Conservation (phyloP, 2,329 filamentous ascomycete species). For the Phoma sp. region DNA sequence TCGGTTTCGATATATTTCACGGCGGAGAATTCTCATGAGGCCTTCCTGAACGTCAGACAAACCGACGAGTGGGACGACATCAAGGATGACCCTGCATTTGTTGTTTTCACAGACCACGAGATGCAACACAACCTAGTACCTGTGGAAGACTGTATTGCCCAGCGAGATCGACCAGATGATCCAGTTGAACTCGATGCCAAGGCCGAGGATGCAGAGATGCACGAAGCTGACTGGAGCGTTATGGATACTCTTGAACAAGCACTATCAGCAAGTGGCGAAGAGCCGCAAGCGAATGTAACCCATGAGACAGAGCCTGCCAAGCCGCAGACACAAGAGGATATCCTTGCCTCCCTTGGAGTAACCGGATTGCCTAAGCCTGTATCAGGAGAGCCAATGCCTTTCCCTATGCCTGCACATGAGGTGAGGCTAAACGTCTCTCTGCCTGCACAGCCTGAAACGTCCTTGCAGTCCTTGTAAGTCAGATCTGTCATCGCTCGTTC, state of each 20-base stretch:
- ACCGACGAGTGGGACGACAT: conserved; percentile 60
- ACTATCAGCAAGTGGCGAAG: conserved; percentile 34
- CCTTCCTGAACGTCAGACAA: conserved; percentile 56
- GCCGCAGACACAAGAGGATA: conserved; percentile 44
- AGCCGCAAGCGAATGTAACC: conserved; percentile 6
- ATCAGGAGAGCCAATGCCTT: conserved; percentile 28
- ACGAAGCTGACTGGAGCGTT: conserved; percentile 45
- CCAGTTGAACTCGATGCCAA: conserved; percentile 26
- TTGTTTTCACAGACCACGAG: conserved; percentile 53
- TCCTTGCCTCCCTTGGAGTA: conserved; percentile 47
- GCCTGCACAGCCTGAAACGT: conserved; percentile 26
- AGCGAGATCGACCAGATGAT: conserved; percentile 50
- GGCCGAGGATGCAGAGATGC: conserved; percentile 44
- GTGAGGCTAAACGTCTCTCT: conserved; percentile 21
- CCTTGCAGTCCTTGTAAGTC: conserved; percentile 25
- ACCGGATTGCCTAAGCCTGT: conserved; percentile 48
- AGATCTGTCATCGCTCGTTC: background rate
- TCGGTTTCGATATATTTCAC: conserved; percentile 61
- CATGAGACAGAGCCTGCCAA: conserved; percentile 11
- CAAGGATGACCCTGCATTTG: conserved; percentile 59
- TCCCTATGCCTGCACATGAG: conserved; percentile 20
- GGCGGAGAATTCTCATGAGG: conserved; percentile 52
- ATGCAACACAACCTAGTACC: conserved; percentile 49
- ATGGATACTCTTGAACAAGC: conserved; percentile 52
- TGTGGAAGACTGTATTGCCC: conserved; percentile 53